Evolutionary conservation across 2,329 filamentous ascomycete genomes (phyloP).

Genomic region (Alternaria rosae): DNA sequence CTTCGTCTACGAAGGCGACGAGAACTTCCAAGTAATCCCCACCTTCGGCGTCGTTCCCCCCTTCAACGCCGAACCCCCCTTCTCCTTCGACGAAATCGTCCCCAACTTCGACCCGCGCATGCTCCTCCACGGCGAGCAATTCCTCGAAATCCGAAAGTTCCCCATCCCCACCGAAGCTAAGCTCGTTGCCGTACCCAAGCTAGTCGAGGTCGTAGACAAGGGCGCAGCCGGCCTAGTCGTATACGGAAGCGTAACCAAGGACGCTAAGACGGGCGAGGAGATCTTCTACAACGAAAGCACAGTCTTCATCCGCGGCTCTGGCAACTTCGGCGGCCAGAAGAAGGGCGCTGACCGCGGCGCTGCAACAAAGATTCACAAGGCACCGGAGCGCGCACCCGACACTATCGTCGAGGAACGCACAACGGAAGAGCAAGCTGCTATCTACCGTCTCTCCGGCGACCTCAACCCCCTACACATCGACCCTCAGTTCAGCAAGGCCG

Average conservation of each 20-base stretch:
- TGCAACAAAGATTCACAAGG: conserved; percentile 78
- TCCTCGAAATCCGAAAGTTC: conserved; percentile 90
- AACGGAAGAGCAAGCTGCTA: conserved; percentile 85
- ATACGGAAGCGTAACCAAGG: conserved; percentile 79
- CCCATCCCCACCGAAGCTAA: conserved; percentile 86
- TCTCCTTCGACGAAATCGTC: conserved; percentile 80
- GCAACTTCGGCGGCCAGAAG: conserved; percentile 85
- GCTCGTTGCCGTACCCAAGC: conserved; percentile 76
- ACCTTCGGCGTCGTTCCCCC: conserved; percentile 97
- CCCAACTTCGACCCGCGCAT: conserved; percentile 99
- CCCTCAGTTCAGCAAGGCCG: conserved; percentile 90
- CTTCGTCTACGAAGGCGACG: conserved; percentile 87
- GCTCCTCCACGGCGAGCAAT: conserved; percentile 98
- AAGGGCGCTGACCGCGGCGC: conserved; percentile 81
- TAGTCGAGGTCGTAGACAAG: conserved; percentile 97
- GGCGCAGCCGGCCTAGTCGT: conserved; percentile 86
- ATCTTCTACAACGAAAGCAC: conserved; percentile 97
- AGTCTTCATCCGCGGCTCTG: conserved; percentile 90
- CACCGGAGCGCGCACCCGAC: conserved; percentile 80
- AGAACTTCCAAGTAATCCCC: conserved; percentile 91
- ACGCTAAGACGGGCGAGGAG: conserved; percentile 84
- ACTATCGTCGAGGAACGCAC: conserved; percentile 85
- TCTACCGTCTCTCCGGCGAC: conserved; percentile 94
- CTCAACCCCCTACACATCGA: conserved; percentile 97
- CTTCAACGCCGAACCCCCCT: conserved; percentile 84